These are phyloP conservation scores for Boletus pseudopeckii DNA, from an alignment of 768 basidiomycete genomes.

Conservation along the genomic window DNA sequence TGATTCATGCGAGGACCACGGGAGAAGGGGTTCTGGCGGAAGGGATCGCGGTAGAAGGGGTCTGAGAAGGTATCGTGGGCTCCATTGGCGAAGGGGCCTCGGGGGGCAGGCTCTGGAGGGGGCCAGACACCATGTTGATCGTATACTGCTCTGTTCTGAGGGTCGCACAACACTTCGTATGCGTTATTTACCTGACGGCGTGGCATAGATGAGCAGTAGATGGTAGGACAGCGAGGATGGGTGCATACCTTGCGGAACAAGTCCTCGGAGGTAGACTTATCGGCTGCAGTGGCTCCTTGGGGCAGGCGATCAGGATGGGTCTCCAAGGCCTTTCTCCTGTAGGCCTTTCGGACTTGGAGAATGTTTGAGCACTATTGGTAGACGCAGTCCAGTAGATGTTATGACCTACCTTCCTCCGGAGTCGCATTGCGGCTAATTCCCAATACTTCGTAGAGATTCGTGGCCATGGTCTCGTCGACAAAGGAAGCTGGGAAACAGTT, in stretches of 20 bases:
- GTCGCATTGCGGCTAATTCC: constrained; percentile 52
- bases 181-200: constrained; percentile 63
- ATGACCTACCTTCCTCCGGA: constrained; percentile 57
- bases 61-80: constrained; percentile 15
- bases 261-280: constrained; percentile 63
- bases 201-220: not conserved
- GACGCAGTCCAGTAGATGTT: not conserved
- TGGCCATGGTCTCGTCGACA: constrained; percentile 39
- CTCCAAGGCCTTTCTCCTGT: constrained; percentile 64
- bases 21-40: constrained; percentile 9
- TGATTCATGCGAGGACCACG: constrained; percentile 26
- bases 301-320: constrained; percentile 76
- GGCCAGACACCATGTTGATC: constrained; percentile 76
- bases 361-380: constrained; percentile 1
- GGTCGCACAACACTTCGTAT: constrained; percentile 69
- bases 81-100: constrained; percentile 13
- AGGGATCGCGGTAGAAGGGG: constrained; percentile 20
- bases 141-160: constrained; percentile 59
- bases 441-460: constrained; percentile 63
- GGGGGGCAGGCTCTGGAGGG: constrained; percentile 41
- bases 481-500: not conserved
- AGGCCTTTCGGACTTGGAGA: constrained; percentile 68
- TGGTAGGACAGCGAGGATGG: not conserved
- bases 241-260: constrained; percentile 41
- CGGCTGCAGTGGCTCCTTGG: constrained; percentile 48